Evolutionary conservation across 2,329 filamentous ascomycete species (phyloP).

Genomic region (Alternaria sp.): DNA sequence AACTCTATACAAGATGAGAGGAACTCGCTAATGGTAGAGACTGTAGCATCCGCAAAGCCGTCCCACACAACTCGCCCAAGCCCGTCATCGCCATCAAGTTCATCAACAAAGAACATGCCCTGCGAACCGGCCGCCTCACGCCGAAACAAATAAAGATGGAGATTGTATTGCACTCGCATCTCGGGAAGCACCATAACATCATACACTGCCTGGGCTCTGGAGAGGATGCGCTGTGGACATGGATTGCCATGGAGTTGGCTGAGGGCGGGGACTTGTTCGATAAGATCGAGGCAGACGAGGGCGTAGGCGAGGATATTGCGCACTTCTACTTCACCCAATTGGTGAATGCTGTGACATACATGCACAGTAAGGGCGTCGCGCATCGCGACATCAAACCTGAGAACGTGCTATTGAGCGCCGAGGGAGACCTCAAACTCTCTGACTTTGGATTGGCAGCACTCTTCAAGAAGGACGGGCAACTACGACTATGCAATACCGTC

Average conservation of each 20-base stretch:
- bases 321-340: constrained; percentile 97
- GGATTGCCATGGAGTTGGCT: constrained; percentile 98
- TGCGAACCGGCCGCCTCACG: constrained; percentile 85
- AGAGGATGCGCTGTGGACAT: constrained; percentile 86
- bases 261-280: constrained; percentile 97
- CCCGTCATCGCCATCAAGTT: constrained; percentile 98
- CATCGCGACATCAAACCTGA: constrained; percentile 82
- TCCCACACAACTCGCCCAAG: constrained; percentile 70
- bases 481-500: constrained; percentile 84
- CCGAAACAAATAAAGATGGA: constrained; percentile 92
- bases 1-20: background rate
- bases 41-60: constrained; percentile 81
- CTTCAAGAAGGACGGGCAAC: constrained; percentile 86
- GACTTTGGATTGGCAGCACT: constrained; percentile 96
- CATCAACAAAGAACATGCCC: constrained; percentile 96
- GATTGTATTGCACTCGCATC: constrained; percentile 85
- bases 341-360: constrained; percentile 87
- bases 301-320: constrained; percentile 91
- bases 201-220: constrained; percentile 91
- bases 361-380: constrained; percentile 94
- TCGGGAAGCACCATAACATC: constrained; percentile 89
- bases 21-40: background rate
- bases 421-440: constrained; percentile 89
- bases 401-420: constrained; percentile 87
- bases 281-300: constrained; percentile 98